These are phyloP conservation scores for Pseudopyricularia cyperi DNA, from an alignment of 2,329 filamentous ascomycete species.

Conservation along the genomic window DNA sequence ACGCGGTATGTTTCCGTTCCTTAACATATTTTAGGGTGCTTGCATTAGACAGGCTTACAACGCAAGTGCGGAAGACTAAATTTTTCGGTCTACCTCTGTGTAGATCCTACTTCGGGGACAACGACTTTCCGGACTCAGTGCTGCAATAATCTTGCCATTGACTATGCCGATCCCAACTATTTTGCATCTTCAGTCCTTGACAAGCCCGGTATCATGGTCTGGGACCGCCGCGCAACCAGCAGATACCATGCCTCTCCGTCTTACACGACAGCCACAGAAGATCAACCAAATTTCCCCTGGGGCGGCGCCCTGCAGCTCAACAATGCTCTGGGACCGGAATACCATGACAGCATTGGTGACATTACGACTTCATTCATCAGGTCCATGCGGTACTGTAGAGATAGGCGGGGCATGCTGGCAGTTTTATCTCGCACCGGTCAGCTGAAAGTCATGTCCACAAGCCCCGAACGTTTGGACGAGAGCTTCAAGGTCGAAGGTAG, in stretches of 20 bases:
- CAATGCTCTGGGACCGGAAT: slow-evolving; percentile 41
- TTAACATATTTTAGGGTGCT: not conserved
- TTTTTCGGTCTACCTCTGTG: not conserved
- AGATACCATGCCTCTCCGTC: slow-evolving; percentile 36
- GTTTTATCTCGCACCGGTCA: slow-evolving; percentile 51
- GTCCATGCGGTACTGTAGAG: slow-evolving; percentile 49
- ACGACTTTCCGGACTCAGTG: slow-evolving; percentile 52
- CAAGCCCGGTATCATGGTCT: slow-evolving; percentile 61
- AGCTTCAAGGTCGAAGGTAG: slow-evolving; percentile 28
- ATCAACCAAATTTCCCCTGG: slow-evolving; percentile 45
- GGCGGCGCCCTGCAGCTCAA: slow-evolving; percentile 47
- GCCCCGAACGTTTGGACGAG: slow-evolving; percentile 34
- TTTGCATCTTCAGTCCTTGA: slow-evolving; percentile 70
- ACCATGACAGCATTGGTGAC: slow-evolving; percentile 33
- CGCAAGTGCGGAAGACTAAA: slow-evolving; percentile 13
- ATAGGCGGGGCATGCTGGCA: slow-evolving; percentile 46
- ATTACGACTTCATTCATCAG: slow-evolving; percentile 49
- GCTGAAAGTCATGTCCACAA: slow-evolving; percentile 46
- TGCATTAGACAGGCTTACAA: slow-evolving; percentile 29
- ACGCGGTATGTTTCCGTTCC: slow-evolving; percentile 38
- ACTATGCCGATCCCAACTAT: slow-evolving; percentile 70
- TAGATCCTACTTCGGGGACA: slow-evolving; percentile 4
- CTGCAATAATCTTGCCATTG: slow-evolving; percentile 62
- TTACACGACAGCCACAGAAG: slow-evolving; percentile 45
- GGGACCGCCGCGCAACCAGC: slow-evolving; percentile 57